Percentiles rank a stretch among this genome's conserved stretches.
Conservation (phyloP, 257 asterid species). For the Anisodus acutangulus region DNA sequence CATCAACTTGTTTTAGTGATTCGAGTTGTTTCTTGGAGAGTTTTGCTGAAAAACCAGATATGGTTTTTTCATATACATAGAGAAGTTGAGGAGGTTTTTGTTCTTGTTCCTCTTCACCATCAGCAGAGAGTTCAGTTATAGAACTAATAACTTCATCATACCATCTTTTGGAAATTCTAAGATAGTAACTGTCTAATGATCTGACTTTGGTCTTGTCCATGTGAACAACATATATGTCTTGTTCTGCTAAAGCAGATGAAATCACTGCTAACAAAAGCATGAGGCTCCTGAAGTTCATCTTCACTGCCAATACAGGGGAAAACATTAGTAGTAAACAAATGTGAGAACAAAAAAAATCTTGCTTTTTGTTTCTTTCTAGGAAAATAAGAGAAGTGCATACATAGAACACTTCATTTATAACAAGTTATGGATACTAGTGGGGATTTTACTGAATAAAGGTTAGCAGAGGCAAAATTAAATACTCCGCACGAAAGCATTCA, state of each 20-base stretch:
- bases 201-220: conserved; percentile 60
- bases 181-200: conserved; percentile 42
- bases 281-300: conserved; percentile 40
- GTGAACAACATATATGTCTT: conserved; percentile 58
- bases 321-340: background rate
- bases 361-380: background rate
- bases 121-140: conserved; percentile 36
- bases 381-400: background rate
- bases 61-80: conserved; percentile 57
- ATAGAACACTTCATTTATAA: background rate
- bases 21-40: conserved; percentile 57
- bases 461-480: background rate
- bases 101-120: conserved; percentile 30
- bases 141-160: conserved; percentile 57
- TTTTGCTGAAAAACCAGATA: conserved; percentile 68
- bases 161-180: conserved; percentile 55
- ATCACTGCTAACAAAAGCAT: conserved; percentile 36
- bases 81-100: conserved; percentile 49
- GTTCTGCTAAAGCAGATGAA: conserved; percentile 41
- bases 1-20: conserved; percentile 46
- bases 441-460: background rate
- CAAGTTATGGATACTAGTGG: background rate
- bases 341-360: background rate
- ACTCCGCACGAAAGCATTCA: background rate
- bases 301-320: background rate